phyloP scores from a whole-genome alignment of 2,329 filamentous ascomycete genomes.

The Phialophora macrospora region DNA sequence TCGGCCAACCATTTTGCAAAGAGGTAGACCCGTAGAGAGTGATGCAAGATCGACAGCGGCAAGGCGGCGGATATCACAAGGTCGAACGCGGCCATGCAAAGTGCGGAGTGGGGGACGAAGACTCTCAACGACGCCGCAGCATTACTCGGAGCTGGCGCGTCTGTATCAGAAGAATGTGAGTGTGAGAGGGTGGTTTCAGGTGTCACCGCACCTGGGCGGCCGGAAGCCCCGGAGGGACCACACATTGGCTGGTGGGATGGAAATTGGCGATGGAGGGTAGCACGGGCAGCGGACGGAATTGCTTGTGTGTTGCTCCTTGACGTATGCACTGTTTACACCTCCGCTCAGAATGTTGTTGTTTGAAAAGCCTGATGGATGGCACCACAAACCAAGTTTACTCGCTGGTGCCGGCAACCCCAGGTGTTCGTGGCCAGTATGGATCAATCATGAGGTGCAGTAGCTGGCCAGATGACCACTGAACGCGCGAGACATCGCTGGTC shows the following conservation, averaged over 20 bases:
- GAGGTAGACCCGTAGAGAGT: constrained; percentile 40
- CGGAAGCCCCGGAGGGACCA: constrained; percentile 68
- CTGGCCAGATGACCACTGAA: constrained; percentile 27
- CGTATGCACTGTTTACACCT: constrained; percentile 14
- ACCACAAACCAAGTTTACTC: constrained; percentile 13
- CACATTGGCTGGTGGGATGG: constrained; percentile 62
- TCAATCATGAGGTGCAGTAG: constrained; percentile 10
- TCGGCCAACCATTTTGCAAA: constrained; percentile 38
- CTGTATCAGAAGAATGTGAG: constrained; percentile 12
- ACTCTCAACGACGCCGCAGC: constrained; percentile 13
- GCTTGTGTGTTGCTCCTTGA: constrained; percentile 10
- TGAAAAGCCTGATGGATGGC: constrained; percentile 10
- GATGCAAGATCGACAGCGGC: constrained; percentile 40
- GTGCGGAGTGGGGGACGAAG: constrained; percentile 21
- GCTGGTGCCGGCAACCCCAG: constrained; percentile 11
- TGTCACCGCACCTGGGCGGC: constrained; percentile 23
- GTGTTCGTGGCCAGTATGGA: constrained; percentile 16
- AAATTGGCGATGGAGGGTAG: constrained; percentile 12
- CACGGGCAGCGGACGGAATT: constrained; percentile 10
- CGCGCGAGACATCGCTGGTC: constrained; percentile 21
- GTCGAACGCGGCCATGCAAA: constrained; percentile 27
- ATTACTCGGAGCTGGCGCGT: constrained; percentile 1
- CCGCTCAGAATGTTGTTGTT: constrained; percentile 10
- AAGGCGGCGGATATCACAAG: constrained; percentile 34
- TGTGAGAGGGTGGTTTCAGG: constrained; percentile 32